phyloP scores from a whole-genome alignment of 306 rosid species.

The Glycine latifolia region DNA sequence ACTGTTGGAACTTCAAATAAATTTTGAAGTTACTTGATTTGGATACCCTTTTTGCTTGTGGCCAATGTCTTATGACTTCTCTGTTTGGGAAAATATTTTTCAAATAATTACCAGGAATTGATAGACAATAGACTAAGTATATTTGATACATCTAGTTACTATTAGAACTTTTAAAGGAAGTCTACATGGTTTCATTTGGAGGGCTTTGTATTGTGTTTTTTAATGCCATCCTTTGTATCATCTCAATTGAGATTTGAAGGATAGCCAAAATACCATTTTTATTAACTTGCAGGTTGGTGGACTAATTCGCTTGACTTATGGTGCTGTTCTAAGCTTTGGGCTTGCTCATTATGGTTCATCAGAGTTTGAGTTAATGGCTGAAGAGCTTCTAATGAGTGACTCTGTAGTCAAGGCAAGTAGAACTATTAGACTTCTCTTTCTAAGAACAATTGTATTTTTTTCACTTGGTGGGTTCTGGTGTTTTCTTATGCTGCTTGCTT shows the following conservation, averaged over 20 bases:
- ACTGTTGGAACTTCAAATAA: not conserved
- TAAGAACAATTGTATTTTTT: not conserved
- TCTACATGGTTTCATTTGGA: slow-evolving; percentile 24
- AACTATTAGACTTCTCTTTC: slow-evolving; percentile 31
- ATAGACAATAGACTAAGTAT: slow-evolving; percentile 36
- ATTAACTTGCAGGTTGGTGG: slow-evolving; percentile 80
- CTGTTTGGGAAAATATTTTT: not conserved
- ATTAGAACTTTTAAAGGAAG: slow-evolving; percentile 37
- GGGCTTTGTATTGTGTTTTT: slow-evolving; percentile 29
- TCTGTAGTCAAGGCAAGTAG: slow-evolving; percentile 82
- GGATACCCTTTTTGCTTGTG: slow-evolving; percentile 26
- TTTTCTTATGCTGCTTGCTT: slow-evolving; percentile 20
- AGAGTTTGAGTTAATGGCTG: slow-evolving; percentile 97
- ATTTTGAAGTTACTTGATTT: slow-evolving; percentile 31
- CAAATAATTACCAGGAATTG: slow-evolving; percentile 30
- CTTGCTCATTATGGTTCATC: slow-evolving; percentile 91
- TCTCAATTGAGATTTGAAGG: slow-evolving; percentile 31
- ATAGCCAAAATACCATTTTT: slow-evolving; percentile 33
- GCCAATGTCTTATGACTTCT: slow-evolving; percentile 2
- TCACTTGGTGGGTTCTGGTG: slow-evolving; percentile 23
- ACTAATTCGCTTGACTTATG: slow-evolving; percentile 74
- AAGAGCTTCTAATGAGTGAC: slow-evolving; percentile 98
- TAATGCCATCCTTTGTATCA: slow-evolving; percentile 1
- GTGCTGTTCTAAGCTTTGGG: slow-evolving; percentile 87
- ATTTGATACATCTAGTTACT: slow-evolving; percentile 29